Conservation (phyloP, 441 rosid species). For the Omphalea diandra region DNA sequence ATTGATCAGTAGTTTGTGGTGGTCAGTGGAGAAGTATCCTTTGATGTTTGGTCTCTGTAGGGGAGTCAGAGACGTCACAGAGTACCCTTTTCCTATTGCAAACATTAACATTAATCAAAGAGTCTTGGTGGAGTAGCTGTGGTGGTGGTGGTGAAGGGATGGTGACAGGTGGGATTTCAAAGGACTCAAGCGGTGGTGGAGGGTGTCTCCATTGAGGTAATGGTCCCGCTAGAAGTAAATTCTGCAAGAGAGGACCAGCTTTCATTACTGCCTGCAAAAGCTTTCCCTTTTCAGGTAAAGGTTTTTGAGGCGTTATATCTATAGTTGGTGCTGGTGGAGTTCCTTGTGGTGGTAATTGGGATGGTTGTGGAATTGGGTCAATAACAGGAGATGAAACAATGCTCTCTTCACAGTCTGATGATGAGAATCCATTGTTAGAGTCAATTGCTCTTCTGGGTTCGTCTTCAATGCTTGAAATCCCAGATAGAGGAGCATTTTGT, state of each 20-base stretch:
- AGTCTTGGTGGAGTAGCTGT: conserved; percentile 44
- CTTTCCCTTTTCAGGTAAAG: conserved; percentile 90
- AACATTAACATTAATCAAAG: conserved; percentile 34
- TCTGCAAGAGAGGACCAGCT: conserved; percentile 86
- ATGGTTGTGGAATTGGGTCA: conserved; percentile 19
- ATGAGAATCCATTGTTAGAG: conserved; percentile 35
- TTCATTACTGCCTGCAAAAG: conserved; percentile 89
- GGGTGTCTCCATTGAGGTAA: conserved; percentile 97
- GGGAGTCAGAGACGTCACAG: conserved; percentile 51
- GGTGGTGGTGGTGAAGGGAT: conserved; percentile 69
- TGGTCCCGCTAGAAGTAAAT: conserved; percentile 83
- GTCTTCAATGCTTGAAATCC: conserved; percentile 48
- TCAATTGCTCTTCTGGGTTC: conserved; percentile 44
- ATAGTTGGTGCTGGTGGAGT: conserved; percentile 21
- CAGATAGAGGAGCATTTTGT: conserved; percentile 31
- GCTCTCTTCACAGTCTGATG: conserved; percentile 93
- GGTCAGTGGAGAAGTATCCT: conserved; percentile 61
- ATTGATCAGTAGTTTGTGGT: too few species aligned
- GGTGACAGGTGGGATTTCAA: conserved; percentile 84
- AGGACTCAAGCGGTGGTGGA: conserved; percentile 63
- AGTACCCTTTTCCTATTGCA: conserved; percentile 64
- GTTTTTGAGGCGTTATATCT: conserved; percentile 51
- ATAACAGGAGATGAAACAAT: conserved; percentile 63
- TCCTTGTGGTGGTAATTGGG: conserved; percentile 27
- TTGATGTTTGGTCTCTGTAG: conserved; percentile 60